Evolutionary conservation across 164 flowering plant genomes (phyloP), one percentile per base, ranked within the genome.

Genomic region (Pachysandra terminalis): DNA sequence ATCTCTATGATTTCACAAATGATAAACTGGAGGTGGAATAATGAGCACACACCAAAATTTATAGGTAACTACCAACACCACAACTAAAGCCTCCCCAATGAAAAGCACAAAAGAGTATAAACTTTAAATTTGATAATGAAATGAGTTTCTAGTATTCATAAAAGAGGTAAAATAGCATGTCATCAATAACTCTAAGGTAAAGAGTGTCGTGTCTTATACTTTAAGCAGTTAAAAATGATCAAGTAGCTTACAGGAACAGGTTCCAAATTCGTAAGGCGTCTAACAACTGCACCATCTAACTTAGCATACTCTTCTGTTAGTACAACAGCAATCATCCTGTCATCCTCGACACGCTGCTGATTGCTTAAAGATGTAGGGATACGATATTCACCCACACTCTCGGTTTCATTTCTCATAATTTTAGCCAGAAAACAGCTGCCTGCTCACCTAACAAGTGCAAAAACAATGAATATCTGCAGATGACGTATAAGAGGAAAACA

Each of bases 241-340:
- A 51, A 51, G 37, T 21, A 58, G 48, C 90, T 75, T 81, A 89
- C 96, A 71, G 89, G 86, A 69, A 90, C 61, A 65, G 97, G 90
- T 24, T 85, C 85, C 61, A 91, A 81, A 67, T 80, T 82, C 59
- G 92, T 68, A 56, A 88, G 85, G 63, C 90, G 87, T 51, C 85
- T 77, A 64, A 74, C 93, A 66, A 88, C 83, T 61, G 81, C 87
- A 76, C 89, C 86, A 75, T 91, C 96, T 75, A 86, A 66, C 19
- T 87, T 81, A 56, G 90, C 88, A 79, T 81, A 91, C 76, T 91
- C 96, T 80, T 91, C 96, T 0, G 97, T 80, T 16, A 91, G 71
- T 45, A 84, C 83, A 67, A 77, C 70, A 59, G 97, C 93, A 80
- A 91, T 91, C 96, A 91, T 90, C 76, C 80, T 71, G 65, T 91